Base-by-base conservation (phyloP, 495 filamentous ascomycete species). In the Margaritispora aquatica region DNA sequence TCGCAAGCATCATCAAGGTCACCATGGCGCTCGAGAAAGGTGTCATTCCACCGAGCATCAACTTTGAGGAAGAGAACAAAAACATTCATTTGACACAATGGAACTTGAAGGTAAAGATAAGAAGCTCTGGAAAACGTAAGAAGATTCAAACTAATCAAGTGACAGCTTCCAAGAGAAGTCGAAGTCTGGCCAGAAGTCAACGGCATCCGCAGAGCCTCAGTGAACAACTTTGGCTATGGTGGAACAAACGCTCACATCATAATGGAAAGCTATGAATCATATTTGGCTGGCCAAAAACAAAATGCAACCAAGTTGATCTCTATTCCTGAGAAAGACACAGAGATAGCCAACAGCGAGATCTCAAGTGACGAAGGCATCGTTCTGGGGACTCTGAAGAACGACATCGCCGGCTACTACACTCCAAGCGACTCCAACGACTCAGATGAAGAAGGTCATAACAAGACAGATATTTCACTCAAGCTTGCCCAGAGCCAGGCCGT, bases 191-290 rank as follows among this genome's bases (percentile, higher is more conserved):
- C 26, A 41, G 23, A 19, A 36, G 1, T 34, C 21, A 3, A 19
- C 3, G 55, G 44, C 11, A 34, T 52, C n/a, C 58, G 50, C 5
- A 24, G 63, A 9, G 60, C 55, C n/a, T 55, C 48, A 4, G 36
- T 66, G 2, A 66, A 66, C 41, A 58, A 48, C 44, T 66, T 62
- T 41, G 63, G 63, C n/a, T 83, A 75, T 61, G 84, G 83, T 8
- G 83, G 84, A 2, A 66, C 79, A 13, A 86, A 86, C 61, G 73
- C 74, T 0, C 82, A 87, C 60, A 71, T 71, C 2, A 74, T 86
- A 36, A 17, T 87, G 0, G 82, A 86, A 50, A 19, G 20, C 50
- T 52, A 52, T 17, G 24, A 52, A 26, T 52, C 50, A 2, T 52
- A 5, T 17, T 19, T 29, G 27, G 3, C 22, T 27, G 31, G 27